Evolutionary conservation across 345 rosid genomes (phyloP).

Genomic region (Physaria fendleri): DNA sequence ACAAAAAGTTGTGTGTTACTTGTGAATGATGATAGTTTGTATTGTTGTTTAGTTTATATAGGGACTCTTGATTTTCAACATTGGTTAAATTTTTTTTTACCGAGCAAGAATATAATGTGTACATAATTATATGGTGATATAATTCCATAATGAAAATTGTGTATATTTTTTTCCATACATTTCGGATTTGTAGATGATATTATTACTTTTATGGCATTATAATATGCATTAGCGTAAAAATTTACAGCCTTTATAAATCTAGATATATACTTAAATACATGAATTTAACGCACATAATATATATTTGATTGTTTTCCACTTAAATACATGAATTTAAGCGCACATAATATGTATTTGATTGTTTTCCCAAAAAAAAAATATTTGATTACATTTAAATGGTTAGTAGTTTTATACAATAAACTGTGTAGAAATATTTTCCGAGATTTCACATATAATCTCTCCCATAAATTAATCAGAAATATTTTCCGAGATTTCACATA

Average conservation of each 20-base stretch:
- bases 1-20: not conserved
- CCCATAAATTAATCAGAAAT: not conserved
- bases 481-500: not conserved
- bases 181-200: not conserved
- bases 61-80: not conserved
- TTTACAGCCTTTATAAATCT: not conserved
- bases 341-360: no score
- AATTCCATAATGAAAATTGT: not conserved
- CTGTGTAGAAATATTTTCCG: not conserved
- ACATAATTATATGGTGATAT: not conserved
- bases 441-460: not conserved
- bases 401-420: not conserved
- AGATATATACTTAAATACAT: not conserved
- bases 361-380: no score
- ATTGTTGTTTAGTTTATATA: conserved; percentile 15
- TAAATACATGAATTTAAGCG: no score
- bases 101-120: not conserved
- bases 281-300: no score
- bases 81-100: not conserved
- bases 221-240: not conserved
- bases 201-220: not conserved
- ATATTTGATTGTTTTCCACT: no score
- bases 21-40: not conserved
- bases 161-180: not conserved
- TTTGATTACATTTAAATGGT: not conserved